phyloP scores from a whole-genome alignment of 2,329 filamentous ascomycete species.

The Phoma herbarum region DNA sequence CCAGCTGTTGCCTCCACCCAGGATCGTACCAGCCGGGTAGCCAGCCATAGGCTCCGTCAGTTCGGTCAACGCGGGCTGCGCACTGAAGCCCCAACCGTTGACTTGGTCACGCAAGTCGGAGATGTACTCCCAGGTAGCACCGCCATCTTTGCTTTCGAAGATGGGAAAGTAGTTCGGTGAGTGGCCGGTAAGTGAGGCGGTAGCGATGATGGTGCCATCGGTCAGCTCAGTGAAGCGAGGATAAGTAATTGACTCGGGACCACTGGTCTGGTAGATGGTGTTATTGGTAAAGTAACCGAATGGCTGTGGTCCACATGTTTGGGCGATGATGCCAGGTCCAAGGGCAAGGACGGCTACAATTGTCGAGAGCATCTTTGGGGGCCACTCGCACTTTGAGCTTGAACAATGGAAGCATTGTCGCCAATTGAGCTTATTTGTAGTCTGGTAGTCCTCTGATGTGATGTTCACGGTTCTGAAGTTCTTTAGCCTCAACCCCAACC shows the following conservation, averaged over 20 bases:
- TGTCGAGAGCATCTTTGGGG: neutral
- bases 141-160: constrained; percentile 55
- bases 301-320: neutral
- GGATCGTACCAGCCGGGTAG: constrained; percentile 32
- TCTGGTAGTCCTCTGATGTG: neutral
- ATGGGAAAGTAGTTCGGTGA: constrained; percentile 48
- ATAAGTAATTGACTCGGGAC: neutral
- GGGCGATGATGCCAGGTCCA: neutral
- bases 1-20: constrained; percentile 56
- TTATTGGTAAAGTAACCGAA: neutral
- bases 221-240: neutral
- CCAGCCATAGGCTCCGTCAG: constrained; percentile 28
- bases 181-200: neutral
- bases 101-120: constrained; percentile 68
- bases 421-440: neutral
- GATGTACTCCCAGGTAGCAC: constrained; percentile 66
- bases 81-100: constrained; percentile 70
- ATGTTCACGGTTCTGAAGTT: neutral
- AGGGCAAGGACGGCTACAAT: neutral
- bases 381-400: neutral
- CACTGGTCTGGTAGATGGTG: neutral
- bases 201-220: neutral
- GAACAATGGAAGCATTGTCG: neutral
- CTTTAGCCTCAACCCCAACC: neutral
- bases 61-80: constrained; percentile 44